Evolutionary conservation across 371 early-diverging fungal genomes (phyloP), one percentile per base, ranked within the genome.

Genomic region (Circinella umbellata): DNA sequence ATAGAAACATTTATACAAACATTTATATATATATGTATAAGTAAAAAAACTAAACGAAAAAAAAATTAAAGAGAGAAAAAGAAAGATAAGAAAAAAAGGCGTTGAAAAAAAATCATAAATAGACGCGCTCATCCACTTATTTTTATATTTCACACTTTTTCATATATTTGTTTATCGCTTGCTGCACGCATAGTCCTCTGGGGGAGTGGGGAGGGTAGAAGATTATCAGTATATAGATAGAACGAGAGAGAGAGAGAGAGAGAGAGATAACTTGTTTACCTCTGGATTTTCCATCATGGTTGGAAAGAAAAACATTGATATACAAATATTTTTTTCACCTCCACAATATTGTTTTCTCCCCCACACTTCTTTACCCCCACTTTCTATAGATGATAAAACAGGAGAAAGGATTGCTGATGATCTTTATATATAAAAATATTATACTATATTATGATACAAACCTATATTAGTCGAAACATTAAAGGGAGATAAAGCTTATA

Each of bases 51-150:
- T 7, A 35, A 60, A 60, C n/a, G 4, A 35, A 38, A 15, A 7
- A 38, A 60, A 60, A 38, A 60, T 3, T 17, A 60, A 11, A 38
- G 38, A 38, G 60, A 60, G 60, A 60, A 15, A 60, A 13, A 60
- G 38, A 7, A n/a, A 27, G 17, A 36, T 13, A 60, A 27, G 27
- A 36, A 60, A 60, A 60, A 36, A 60, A 38, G 27, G 1, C 27
- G 6, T 20, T 27, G 7, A 15, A 11, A 38, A 17, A 17, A n/a
- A 11, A 20, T 36, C 10, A 35, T 60, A 7, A 14, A 36, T 4
- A 14, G 17, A 15, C 38, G 17, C 38, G 60, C 17, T 60, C 13
- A 10, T 1, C 27, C 13, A 15, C 34, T 34, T 17, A 8, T n/a
- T 60, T 7, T 35, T 36, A 17, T 14, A 60, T 60, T 20, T 60